These are phyloP conservation scores for Ophiocordyceps camponoti-leonardi DNA, from an alignment of 2,329 filamentous ascomycete genomes.

Conservation along the genomic window DNA sequence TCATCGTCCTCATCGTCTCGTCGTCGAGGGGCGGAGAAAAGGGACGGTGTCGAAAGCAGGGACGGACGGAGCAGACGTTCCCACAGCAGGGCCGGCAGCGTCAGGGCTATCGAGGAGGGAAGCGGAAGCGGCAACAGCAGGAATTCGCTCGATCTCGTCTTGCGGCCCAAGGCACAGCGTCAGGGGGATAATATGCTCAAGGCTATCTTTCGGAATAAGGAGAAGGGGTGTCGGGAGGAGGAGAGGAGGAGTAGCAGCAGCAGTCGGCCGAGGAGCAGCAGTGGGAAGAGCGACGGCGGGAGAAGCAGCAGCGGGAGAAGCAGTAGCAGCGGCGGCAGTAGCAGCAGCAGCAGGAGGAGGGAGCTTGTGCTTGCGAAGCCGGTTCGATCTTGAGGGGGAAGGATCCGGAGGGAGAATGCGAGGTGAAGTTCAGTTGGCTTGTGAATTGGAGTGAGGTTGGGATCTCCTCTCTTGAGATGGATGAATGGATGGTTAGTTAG, in stretches of 20 bases:
- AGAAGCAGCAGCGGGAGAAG: constrained; percentile 8
- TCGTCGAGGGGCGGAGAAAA: constrained; percentile 2
- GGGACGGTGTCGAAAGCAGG: no score
- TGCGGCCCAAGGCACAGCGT: constrained; percentile 27
- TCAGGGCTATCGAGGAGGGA: constrained; percentile 19
- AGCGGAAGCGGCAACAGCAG: no score
- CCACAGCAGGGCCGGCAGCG: constrained; percentile 14
- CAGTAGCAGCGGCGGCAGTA: constrained; percentile 1
- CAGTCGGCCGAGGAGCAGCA: no score
- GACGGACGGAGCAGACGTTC: constrained; percentile 16
- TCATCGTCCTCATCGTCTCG: neutral
- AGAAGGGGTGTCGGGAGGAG: constrained; percentile 16
- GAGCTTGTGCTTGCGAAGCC: constrained; percentile 13
- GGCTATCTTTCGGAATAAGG: constrained; percentile 39
- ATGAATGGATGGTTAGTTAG: no score
- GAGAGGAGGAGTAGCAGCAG: no score
- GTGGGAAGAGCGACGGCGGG: no score
- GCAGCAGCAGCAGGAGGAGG: constrained; percentile 1
- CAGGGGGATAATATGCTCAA: constrained; percentile 35
- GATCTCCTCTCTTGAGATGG: no score
- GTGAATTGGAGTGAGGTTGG: no score
- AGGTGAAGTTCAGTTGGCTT: no score
- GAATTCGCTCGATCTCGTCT: constrained; percentile 16
- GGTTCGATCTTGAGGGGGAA: neutral
- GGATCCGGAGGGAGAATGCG: no score